These are phyloP conservation scores for Diversispora epigaea DNA, from an alignment of 192 early-diverging fungal genomes.

Conservation along the genomic window DNA sequence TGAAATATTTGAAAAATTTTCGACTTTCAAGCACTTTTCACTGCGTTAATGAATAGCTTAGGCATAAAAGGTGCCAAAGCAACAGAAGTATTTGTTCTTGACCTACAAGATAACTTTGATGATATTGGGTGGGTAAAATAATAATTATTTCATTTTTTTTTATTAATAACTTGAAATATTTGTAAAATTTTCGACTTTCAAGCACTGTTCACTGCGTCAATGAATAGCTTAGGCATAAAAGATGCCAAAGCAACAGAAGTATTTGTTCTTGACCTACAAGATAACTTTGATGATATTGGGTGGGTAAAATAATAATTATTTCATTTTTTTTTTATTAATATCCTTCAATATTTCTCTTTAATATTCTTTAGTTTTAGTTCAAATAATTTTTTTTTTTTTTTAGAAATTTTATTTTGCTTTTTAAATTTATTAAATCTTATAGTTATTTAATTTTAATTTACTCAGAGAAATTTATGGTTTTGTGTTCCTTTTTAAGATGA, in stretches of 20 bases:
- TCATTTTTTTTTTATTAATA: not conserved
- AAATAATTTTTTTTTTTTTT: conserved; percentile 10
- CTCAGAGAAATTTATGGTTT: conserved; percentile 55
- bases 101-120: conserved; percentile 41
- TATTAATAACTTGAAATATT: not conserved
- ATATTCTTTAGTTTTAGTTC: not conserved
- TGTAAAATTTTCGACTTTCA: not conserved
- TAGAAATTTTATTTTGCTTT: not conserved
- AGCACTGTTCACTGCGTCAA: conserved; percentile 66
- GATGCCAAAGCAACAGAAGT: conserved; percentile 67
- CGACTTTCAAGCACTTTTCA: conserved; percentile 49
- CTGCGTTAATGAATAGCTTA: conserved; percentile 64
- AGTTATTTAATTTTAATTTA: no score
- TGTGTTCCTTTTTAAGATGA: conserved; percentile 63
- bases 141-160: not conserved
- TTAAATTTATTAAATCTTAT: no score
- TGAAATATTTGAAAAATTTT: not conserved
- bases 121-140: conserved; percentile 20
- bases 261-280: conserved; percentile 44
- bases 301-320: not conserved
- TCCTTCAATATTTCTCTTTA: conserved; percentile 13
- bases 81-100: conserved; percentile 56
- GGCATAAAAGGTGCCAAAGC: conserved; percentile 64
- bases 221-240: conserved; percentile 58
- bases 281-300: conserved; percentile 40